phyloP scores from a whole-genome alignment of 352 stramenopile genomes.

The Globisporangium emineosum region DNA sequence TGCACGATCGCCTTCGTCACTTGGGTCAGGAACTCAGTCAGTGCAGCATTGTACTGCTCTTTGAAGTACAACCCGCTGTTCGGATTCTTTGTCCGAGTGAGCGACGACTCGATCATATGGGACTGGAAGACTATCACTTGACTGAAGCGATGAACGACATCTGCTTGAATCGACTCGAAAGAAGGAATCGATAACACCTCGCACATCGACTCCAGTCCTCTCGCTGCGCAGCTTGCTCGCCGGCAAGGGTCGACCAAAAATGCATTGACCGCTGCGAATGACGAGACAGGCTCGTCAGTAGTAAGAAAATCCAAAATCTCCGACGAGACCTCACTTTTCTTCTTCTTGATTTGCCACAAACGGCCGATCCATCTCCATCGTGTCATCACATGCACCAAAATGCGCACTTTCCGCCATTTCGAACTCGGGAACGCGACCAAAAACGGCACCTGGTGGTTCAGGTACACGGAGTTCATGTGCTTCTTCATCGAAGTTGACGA shows the following conservation, averaged over 20 bases:
- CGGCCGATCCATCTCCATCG: conserved; percentile 32
- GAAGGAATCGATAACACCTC: conserved; percentile 40
- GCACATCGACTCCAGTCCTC: conserved; percentile 42
- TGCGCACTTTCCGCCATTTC: conserved; percentile 42
- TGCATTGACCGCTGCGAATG: conserved; percentile 16
- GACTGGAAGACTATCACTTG: conserved; percentile 46
- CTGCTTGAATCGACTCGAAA: conserved; percentile 44
- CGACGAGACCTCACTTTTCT: conserved; percentile 13
- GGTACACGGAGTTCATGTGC: conserved; percentile 32
- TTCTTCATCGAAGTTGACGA: conserved; percentile 18
- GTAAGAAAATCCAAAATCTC: conserved; percentile 35
- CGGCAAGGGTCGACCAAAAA: conserved; percentile 53
- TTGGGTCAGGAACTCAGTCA: conserved; percentile 29
- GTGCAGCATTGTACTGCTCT: conserved; percentile 27
- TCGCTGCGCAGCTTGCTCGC: conserved; percentile 33
- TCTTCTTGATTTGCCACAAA: background rate
- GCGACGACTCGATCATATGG: background rate
- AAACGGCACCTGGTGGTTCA: conserved; percentile 28
- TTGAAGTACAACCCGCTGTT: conserved; percentile 34
- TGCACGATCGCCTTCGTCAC: conserved; percentile 36
- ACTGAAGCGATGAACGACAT: conserved; percentile 52
- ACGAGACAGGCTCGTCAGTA: conserved; percentile 29
- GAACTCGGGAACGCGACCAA: conserved; percentile 40
- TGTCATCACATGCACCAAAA: conserved; percentile 32
- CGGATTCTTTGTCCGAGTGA: background rate